Conservation (phyloP, 75 land plant species). For the Pinus taeda region DNA sequence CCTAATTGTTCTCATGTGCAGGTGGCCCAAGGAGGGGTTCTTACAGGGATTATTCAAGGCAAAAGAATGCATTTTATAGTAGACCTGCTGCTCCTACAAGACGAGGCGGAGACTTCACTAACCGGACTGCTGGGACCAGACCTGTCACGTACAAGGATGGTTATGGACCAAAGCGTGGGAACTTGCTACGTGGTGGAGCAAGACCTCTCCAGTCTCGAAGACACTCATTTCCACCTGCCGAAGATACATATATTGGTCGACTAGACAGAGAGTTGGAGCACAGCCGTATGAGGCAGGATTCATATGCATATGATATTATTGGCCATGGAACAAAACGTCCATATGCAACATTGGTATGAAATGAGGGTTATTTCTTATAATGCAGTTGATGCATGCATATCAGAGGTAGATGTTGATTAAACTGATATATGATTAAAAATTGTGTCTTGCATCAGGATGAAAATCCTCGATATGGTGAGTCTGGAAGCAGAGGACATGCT, state of each 20-base stretch:
- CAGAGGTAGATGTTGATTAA: not conserved
- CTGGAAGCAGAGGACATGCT: constrained; percentile 29
- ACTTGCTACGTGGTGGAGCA: constrained; percentile 18
- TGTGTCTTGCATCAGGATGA: constrained; percentile 19
- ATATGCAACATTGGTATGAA: constrained; percentile 26
- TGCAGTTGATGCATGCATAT: not conserved
- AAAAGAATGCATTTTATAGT: not conserved
- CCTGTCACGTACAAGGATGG: constrained; percentile 8
- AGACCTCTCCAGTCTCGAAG: constrained; percentile 18
- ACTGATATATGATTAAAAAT: not conserved
- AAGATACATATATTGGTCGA: not conserved
- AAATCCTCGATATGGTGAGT: constrained; percentile 28
- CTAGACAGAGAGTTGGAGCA: constrained; percentile 17
- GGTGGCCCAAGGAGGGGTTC: constrained; percentile 30
- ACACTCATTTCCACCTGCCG: constrained; percentile 25
- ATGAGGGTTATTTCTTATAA: not conserved
- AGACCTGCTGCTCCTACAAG: constrained; percentile 8
- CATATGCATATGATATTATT: constrained; percentile 29
- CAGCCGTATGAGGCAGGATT: constrained; percentile 20
- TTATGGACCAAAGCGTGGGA: constrained; percentile 13
- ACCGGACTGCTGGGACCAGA: constrained; percentile 9
- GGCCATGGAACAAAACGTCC: constrained; percentile 30
- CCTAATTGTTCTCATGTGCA: not conserved
- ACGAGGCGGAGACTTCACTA: not conserved
- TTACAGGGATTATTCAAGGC: constrained; percentile 14